Conservation (phyloP, 1,139 yeast species). For the Wickerhamomyces sp. region DNA sequence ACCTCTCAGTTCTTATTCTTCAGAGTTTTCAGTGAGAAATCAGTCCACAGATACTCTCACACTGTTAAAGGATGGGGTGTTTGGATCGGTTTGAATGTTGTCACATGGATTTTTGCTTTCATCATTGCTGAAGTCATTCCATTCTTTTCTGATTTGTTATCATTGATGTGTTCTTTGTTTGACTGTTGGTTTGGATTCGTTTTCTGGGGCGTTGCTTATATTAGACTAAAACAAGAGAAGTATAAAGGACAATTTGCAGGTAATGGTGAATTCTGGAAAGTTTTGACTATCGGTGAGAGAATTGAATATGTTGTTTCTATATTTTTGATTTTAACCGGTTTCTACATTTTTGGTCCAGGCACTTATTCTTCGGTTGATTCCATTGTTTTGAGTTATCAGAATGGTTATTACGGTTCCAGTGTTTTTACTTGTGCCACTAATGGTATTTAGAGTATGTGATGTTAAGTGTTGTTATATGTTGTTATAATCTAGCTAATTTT, state of each 20-base stretch:
- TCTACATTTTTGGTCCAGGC: slow-evolving; percentile 56
- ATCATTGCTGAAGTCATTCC: slow-evolving; percentile 60
- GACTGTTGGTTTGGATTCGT: slow-evolving; percentile 65
- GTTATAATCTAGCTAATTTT: too few species aligned
- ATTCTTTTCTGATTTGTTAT: slow-evolving; percentile 51
- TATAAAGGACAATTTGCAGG: slow-evolving; percentile 23
- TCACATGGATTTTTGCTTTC: slow-evolving; percentile 50
- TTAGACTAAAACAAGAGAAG: slow-evolving; percentile 34
- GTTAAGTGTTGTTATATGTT: too few species aligned
- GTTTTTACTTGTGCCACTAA: slow-evolving; percentile 48
- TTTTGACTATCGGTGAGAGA: slow-evolving; percentile 26
- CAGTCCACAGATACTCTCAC: slow-evolving; percentile 42
- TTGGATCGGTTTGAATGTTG: slow-evolving; percentile 41
- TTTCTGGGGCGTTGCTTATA: slow-evolving; percentile 61
- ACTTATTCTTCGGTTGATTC: slow-evolving; percentile 50
- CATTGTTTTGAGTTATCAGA: slow-evolving; percentile 43
- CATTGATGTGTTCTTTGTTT: slow-evolving; percentile 58
- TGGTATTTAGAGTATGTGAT: slow-evolving; percentile 30
- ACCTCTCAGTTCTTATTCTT: slow-evolving; percentile 47
- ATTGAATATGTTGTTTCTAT: slow-evolving; percentile 34
- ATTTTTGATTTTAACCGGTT: slow-evolving; percentile 38
- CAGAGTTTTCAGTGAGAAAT: slow-evolving; percentile 37
- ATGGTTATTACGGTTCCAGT: slow-evolving; percentile 41
- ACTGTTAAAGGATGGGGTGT: slow-evolving; percentile 48
- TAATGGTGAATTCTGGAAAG: slow-evolving; percentile 26